A percentile compares a stretch with the other conserved stretches of the same genome.
These are phyloP conservation scores for Aspergillus sclerotialis DNA, from an alignment of 2,329 filamentous ascomycete genomes.

Conservation along the genomic window DNA sequence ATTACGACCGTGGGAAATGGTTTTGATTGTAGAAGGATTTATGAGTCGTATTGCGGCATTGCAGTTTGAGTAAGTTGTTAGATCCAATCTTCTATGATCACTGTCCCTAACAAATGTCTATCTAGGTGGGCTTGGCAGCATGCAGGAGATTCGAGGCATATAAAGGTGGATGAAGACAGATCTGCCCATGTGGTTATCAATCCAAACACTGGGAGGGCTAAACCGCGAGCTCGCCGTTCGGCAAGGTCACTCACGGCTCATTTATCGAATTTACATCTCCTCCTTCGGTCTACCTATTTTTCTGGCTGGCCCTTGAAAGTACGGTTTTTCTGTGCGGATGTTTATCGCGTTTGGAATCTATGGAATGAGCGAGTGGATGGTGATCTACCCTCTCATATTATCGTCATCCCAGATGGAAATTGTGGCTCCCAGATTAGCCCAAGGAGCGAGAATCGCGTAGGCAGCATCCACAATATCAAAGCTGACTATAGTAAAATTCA, in stretches of 20 bases:
- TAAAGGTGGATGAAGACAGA: conserved; percentile 52
- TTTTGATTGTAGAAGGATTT: conserved; percentile 78
- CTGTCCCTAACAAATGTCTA: conserved; percentile 1
- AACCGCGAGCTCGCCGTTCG: conserved; percentile 40
- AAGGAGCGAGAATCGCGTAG: conserved; percentile 18
- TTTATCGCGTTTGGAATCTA: conserved; percentile 60
- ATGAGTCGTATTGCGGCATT: conserved; percentile 78
- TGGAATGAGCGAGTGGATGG: conserved; percentile 48
- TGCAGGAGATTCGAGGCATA: conserved; percentile 71
- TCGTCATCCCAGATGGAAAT: conserved; percentile 49
- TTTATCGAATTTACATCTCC: conserved; percentile 71
- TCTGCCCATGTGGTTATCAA: conserved; percentile 32
- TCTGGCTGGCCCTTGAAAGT: conserved; percentile 72
- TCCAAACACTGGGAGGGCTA: conserved; percentile 32
- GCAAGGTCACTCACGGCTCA: conserved; percentile 58
- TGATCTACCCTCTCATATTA: conserved; percentile 42
- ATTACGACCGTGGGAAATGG: conserved; percentile 86
- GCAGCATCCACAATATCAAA: conserved; percentile 42
- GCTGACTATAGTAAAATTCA: conserved; percentile 47
- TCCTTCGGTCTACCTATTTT: conserved; percentile 75
- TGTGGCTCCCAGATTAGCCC: conserved; percentile 5
- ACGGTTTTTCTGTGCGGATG: conserved; percentile 68
- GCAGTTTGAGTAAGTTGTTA: conserved; percentile 73
- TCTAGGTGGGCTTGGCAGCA: conserved; percentile 86
- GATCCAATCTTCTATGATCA: conserved; percentile 1